Percentiles rank a stretch among this genome's conserved stretches.
Conservation (phyloP, 805 yeast genomes). For the Wickerhamomyces ciferrii region DNA sequence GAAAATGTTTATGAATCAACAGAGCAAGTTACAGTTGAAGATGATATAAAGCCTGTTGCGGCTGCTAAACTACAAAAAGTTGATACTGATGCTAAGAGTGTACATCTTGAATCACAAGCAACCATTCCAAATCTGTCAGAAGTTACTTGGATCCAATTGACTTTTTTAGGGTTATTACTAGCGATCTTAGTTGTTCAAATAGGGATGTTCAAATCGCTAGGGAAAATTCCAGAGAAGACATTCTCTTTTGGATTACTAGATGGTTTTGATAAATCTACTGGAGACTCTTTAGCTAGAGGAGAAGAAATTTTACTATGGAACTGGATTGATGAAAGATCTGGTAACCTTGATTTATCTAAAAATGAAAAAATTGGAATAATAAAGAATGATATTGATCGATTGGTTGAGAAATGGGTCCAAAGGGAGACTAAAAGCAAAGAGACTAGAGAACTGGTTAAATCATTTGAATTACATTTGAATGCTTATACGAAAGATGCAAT, state of each 20-base stretch:
- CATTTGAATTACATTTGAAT: constrained; percentile 13
- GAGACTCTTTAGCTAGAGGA: constrained; percentile 12
- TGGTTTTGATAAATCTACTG: constrained; percentile 4
- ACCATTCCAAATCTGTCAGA: neutral
- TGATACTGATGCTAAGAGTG: neutral
- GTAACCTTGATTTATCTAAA: constrained; percentile 4
- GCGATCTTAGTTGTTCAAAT: constrained; percentile 11
- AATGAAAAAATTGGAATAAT: constrained; percentile 2
- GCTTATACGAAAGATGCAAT: constrained; percentile 8
- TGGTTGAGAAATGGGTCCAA: constrained; percentile 15
- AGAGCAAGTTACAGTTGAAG: constrained; percentile 6
- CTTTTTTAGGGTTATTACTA: constrained; percentile 6
- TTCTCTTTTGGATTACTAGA: neutral
- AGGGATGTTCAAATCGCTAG: constrained; percentile 7
- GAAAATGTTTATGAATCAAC: constrained; percentile 11
- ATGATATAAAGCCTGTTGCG: neutral
- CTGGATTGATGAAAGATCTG: constrained; percentile 24
- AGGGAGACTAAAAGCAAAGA: constrained; percentile 14
- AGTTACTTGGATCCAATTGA: constrained; percentile 7
- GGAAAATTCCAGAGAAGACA: neutral
- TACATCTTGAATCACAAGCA: neutral
- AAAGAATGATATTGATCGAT: constrained; percentile 16
- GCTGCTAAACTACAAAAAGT: constrained; percentile 1
- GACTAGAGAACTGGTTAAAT: constrained; percentile 8
- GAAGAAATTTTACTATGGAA: constrained; percentile 21